phyloP scores from a whole-genome alignment of 495 filamentous ascomycete genomes.

The Tuber melanosporum region DNA sequence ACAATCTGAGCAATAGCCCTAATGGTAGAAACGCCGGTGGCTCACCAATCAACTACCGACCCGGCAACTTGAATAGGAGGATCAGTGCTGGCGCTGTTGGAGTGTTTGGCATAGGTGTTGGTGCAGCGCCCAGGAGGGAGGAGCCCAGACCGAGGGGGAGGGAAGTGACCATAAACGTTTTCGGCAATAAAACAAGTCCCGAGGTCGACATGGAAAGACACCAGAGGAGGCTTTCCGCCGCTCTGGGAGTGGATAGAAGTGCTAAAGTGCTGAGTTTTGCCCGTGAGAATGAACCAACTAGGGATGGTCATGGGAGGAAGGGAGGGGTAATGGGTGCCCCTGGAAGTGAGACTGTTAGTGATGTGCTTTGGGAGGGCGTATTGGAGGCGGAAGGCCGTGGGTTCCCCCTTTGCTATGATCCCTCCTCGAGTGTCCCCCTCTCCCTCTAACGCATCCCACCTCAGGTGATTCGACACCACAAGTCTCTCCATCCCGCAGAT shows the following conservation, averaged over 20 bases:
- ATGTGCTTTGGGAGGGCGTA: conserved; percentile 37
- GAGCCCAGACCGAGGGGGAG: conserved; percentile 34
- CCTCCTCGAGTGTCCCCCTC: background rate
- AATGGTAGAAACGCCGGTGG: conserved; percentile 14
- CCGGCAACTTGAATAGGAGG: conserved; percentile 30
- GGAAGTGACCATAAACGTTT: conserved; percentile 40
- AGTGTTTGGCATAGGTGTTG: conserved; percentile 34
- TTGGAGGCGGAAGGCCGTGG: conserved; percentile 35
- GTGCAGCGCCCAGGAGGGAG: conserved; percentile 31
- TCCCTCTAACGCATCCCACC: conserved; percentile 13
- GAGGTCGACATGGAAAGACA: conserved; percentile 61
- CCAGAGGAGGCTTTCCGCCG: conserved; percentile 69
- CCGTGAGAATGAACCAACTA: conserved; percentile 25
- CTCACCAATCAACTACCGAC: conserved; percentile 10
- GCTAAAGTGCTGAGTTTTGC: conserved; percentile 52
- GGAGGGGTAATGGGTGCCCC: conserved; percentile 41
- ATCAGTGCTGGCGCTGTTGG: conserved; percentile 38
- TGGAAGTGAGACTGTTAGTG: conserved; percentile 34
- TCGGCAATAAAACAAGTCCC: conserved; percentile 32
- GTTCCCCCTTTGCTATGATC: conserved; percentile 1
- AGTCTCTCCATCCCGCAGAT: conserved; percentile 29
- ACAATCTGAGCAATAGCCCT: conserved; percentile 9
- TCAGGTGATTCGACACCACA: conserved; percentile 32
- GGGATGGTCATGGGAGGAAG: conserved; percentile 29
- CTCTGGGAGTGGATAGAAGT: conserved; percentile 71